These are phyloP conservation scores for Stipa capillata DNA, from an alignment of 176 grass and related monocot species.

Conservation along the genomic window DNA sequence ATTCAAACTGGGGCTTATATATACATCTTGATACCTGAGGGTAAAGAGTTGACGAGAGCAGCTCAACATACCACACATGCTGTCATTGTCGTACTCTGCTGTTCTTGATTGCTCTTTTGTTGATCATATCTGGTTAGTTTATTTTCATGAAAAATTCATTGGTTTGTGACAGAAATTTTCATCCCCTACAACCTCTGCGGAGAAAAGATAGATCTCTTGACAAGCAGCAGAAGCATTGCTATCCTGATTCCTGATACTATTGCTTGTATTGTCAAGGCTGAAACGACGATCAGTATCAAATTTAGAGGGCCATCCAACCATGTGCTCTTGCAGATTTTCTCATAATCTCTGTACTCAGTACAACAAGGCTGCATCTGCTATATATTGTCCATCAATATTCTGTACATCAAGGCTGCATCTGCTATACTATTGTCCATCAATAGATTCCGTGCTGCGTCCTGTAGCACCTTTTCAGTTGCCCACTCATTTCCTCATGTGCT, in stretches of 20 bases:
- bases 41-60: neutral
- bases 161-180: neutral
- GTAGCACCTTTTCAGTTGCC: conserved; percentile 13
- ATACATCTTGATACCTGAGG: neutral
- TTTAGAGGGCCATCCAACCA: conserved; percentile 1
- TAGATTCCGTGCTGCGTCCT: neutral
- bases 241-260: neutral
- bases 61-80: neutral
- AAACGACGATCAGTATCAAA: neutral
- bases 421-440: too few species aligned
- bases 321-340: neutral
- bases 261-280: neutral
- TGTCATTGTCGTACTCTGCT: neutral
- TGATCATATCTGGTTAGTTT: neutral
- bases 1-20: neutral
- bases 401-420: conserved; percentile 12
- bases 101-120: neutral
- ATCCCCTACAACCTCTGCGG: neutral
- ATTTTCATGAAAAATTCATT: neutral
- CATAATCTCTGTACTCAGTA: neutral
- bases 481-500: conserved; percentile 21
- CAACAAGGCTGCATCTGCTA: neutral
- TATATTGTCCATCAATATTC: neutral
- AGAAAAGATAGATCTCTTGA: neutral
- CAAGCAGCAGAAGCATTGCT: neutral